Conservation (phyloP, 164 flowering plant genomes). For the Aristolochia contorta region DNA sequence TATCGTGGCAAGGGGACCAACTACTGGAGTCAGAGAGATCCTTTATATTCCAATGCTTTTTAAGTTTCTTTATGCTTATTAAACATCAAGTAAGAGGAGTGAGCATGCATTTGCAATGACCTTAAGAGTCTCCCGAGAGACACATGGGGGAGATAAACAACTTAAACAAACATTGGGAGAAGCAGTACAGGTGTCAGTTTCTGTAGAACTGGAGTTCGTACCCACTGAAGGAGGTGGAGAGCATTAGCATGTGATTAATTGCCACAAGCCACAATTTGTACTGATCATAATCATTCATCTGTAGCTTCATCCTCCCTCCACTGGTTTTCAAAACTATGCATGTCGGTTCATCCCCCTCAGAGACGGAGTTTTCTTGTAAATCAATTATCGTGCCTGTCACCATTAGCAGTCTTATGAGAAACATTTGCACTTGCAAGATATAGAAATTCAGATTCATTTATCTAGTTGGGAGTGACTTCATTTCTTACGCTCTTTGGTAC, state of each 20-base stretch:
- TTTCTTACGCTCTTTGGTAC: conserved; percentile 51
- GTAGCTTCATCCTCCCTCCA: conserved; percentile 57
- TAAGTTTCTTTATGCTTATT: too few species aligned
- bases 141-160: not conserved
- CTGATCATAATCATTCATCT: conserved; percentile 61
- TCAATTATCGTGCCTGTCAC: conserved; percentile 48
- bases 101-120: too few species aligned
- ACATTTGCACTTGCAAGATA: not conserved
- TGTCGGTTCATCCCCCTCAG: conserved; percentile 38
- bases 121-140: too few species aligned
- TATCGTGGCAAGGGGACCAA: too few species aligned
- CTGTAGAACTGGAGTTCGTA: conserved; percentile 43
- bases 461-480: not conserved
- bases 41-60: too few species aligned
- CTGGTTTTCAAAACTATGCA: conserved; percentile 53
- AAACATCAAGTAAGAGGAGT: too few species aligned
- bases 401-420: not conserved
- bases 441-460: not conserved
- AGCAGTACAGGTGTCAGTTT: conserved; percentile 8
- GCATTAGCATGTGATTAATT: conserved; percentile 62
- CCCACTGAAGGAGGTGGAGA: conserved; percentile 46
- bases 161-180: not conserved
- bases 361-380: conserved; percentile 43
- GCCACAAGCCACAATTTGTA: conserved; percentile 64
- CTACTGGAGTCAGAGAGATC: too few species aligned